phyloP scores from a whole-genome alignment of 768 basidiomycete genomes.

The Leccinum disarticulatum region DNA sequence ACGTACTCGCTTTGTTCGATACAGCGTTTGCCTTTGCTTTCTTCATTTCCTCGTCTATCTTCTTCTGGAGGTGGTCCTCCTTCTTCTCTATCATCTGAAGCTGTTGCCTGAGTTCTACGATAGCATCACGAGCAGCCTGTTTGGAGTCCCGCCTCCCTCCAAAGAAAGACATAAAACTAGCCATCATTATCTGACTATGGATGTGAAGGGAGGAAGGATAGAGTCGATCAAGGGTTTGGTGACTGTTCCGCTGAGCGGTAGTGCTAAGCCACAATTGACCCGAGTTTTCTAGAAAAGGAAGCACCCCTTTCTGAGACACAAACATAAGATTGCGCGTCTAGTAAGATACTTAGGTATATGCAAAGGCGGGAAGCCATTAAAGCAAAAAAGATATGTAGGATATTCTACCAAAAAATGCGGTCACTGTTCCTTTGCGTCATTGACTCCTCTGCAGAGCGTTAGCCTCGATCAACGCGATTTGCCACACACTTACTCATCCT shows the following conservation, averaged over 20 bases:
- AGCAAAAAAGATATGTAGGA: conserved; percentile 15
- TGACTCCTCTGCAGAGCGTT: conserved; percentile 14
- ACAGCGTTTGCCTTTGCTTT: conserved; percentile 94
- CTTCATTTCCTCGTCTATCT: conserved; percentile 91
- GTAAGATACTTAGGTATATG: conserved; percentile 14
- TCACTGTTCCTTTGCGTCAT: conserved; percentile 30
- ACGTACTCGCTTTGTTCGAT: conserved; percentile 86
- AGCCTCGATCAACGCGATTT: conserved; percentile 4
- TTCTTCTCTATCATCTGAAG: conserved; percentile 99
- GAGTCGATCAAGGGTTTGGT: conserved; percentile 3
- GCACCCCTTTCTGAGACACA: conserved; percentile 12
- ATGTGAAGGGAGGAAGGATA: conserved; percentile 3
- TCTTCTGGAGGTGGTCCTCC: conserved; percentile 94
- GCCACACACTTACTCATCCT: conserved; percentile 53
- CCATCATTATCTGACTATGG: conserved; percentile 53
- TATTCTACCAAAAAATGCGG: conserved; percentile 24
- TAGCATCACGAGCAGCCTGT: conserved; percentile 86
- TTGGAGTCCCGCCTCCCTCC: conserved; percentile 80
- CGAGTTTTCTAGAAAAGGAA: conserved; percentile 29
- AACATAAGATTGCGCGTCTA: conserved; percentile 26
- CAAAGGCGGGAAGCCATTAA: conserved; percentile 25
- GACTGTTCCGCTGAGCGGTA: conserved; percentile 12
- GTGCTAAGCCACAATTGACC: conserved; percentile 13
- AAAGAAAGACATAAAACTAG: conserved; percentile 85
- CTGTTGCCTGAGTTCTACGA: conserved; percentile 90